Evolutionary conservation across 352 stramenopile species (phyloP), one percentile per base, ranked within the genome.

Genomic region (Saprolegnia diclina): DNA sequence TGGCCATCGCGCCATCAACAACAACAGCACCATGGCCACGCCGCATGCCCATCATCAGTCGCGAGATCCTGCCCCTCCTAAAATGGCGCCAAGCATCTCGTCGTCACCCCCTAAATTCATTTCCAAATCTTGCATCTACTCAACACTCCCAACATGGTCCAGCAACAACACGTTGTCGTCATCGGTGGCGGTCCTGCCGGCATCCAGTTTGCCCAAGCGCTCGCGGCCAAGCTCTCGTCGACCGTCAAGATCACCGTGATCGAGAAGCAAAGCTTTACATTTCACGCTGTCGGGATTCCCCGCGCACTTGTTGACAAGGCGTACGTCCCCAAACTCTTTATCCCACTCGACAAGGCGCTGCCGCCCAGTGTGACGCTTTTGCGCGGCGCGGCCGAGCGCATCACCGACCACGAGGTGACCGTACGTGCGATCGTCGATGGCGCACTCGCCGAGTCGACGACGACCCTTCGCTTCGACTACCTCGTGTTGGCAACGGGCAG

Each of bases 401-500:
- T 62, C 0, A 72, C 69, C 4, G 46, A 65, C 24, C 82, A 79
- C 64, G 76, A 83, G n/a, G 73, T 86, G 44, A 48, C 71, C 59
- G 79, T 83, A 61, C 65, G 63, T 32, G 35, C 67, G 22, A 73
- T 87, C 45, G 72, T 52, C 37, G 73, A 77, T 13, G 68, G 77
- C 62, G 72, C 73, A 38, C 26, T 35, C 35, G 16, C 24, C 1
- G 59, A 79, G 29, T 56, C 65, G 4, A 67, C 56, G 5, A 76
- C 79, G 62, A 75, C 59, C 37, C 44, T 88, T 21, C n/a, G 38
- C 5, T 90, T 81, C 55, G 80, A 87, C 76, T 88, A 83, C 59
- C 69, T 88, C 7, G 73, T 90, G 35, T 56, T 90, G 32, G 82
- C 82, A 21, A 90, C 80, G 0, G 79, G 79, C 14, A 84, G 75